Conservation (phyloP, 202 grass and related monocot genomes). For the Schoenoplectus triqueter region DNA sequence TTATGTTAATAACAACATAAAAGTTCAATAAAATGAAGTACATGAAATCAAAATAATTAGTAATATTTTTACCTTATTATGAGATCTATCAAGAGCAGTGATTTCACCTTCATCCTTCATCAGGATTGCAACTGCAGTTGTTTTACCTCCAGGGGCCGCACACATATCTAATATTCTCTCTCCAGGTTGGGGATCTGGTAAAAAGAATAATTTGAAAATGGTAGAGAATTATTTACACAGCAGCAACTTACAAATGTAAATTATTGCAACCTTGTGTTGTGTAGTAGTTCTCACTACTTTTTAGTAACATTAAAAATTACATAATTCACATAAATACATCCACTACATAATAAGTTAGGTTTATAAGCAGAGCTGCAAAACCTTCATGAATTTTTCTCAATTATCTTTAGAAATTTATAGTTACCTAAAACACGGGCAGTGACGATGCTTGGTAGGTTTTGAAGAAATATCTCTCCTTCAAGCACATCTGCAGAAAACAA, state of each 20-base stretch:
- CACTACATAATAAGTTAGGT: background rate
- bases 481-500: conserved; percentile 68
- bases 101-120: conserved; percentile 86
- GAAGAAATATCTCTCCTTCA: conserved; percentile 99
- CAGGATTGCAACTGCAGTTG: conserved; percentile 93
- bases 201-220: conserved; percentile 20
- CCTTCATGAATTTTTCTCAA: background rate
- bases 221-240: conserved; percentile 11
- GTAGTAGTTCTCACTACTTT: conserved; percentile 7
- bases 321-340: background rate
- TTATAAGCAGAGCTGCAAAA: conserved; percentile 2
- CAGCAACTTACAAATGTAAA: background rate
- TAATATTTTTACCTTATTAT: conserved; percentile 74
- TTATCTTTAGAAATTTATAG: conserved; percentile 38
- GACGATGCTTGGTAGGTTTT: conserved; percentile 92
- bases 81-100: conserved; percentile 94
- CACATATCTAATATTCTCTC: conserved; percentile 97
- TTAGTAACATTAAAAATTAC: conserved; percentile 10
- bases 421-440: conserved; percentile 85
- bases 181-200: conserved; percentile 80
- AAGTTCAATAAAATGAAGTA: conserved; percentile 15
- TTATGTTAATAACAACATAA: conserved; percentile 36
- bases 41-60: conserved; percentile 31
- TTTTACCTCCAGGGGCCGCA: conserved; percentile 95
- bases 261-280: conserved; percentile 12